Evolutionary conservation across 441 rosid genomes (phyloP).

Genomic region (Bruguiera hainesii): DNA sequence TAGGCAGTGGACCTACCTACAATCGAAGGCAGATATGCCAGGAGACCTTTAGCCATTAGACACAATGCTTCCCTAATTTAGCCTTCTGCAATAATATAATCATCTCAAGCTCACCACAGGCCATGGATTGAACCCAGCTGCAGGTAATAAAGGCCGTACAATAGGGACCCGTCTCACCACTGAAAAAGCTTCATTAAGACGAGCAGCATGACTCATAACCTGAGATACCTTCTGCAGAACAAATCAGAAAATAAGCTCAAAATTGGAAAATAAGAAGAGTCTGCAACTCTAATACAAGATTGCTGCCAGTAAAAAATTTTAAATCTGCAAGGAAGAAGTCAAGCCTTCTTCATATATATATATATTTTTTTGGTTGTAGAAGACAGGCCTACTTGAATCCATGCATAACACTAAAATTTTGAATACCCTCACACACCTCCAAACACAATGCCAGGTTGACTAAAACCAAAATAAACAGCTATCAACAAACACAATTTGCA

Average conservation of each 20-base stretch:
- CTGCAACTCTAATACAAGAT: background rate
- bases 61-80: constrained; percentile 18
- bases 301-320: background rate
- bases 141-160: constrained; percentile 64
- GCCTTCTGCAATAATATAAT: constrained; percentile 15
- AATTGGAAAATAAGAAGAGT: background rate
- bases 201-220: constrained; percentile 71
- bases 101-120: constrained; percentile 75
- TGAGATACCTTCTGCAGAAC: constrained; percentile 65
- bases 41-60: constrained; percentile 5
- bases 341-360: no score
- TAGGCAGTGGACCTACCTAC: constrained; percentile 16
- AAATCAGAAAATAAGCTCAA: constrained; percentile 6
- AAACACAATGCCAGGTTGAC: no score
- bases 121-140: constrained; percentile 66
- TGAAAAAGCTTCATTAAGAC: constrained; percentile 80
- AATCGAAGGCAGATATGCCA: constrained; percentile 14
- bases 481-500: no score
- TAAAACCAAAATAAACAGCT: no score
- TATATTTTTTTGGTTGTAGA: no score
- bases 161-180: constrained; percentile 79
- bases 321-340: no score
- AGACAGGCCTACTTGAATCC: no score
- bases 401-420: no score
- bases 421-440: no score